phyloP scores from a whole-genome alignment of 495 filamentous ascomycete species.

The Penicillium steckii region DNA sequence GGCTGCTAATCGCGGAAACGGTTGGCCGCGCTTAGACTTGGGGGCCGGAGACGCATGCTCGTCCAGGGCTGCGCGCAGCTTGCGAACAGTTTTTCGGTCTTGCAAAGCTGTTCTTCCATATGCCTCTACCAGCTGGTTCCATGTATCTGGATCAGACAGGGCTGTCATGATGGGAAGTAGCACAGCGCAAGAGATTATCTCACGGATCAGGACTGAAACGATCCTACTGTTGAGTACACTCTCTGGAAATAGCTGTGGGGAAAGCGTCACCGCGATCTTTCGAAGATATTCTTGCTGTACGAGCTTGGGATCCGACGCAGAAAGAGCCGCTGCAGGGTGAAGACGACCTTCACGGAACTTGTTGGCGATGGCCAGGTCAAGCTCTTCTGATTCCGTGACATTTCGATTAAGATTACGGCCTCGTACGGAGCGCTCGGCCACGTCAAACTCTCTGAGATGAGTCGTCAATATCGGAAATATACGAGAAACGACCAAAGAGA shows the following conservation, averaged over 20 bases:
- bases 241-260: slow-evolving; percentile 75
- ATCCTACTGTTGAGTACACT: slow-evolving; percentile 73
- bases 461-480: slow-evolving; percentile 87
- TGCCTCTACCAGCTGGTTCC: slow-evolving; percentile 93
- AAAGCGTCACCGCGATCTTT: slow-evolving; percentile 60
- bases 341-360: slow-evolving; percentile 90
- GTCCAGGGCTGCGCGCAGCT: slow-evolving; percentile 89
- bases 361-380: slow-evolving; percentile 88
- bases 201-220: slow-evolving; percentile 75
- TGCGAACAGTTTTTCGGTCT: slow-evolving; percentile 92
- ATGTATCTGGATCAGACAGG: slow-evolving; percentile 83
- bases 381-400: slow-evolving; percentile 93
- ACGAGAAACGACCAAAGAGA: slow-evolving; percentile 74
- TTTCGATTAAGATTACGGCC: slow-evolving; percentile 83
- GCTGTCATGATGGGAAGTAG: slow-evolving; percentile 37
- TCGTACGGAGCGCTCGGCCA: slow-evolving; percentile 83
- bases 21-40: slow-evolving; percentile 57
- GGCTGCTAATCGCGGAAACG: slow-evolving; percentile 65
- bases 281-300: slow-evolving; percentile 87
- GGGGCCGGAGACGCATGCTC: slow-evolving; percentile 87
- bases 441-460: slow-evolving; percentile 86
- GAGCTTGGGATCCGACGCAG: slow-evolving; percentile 75
- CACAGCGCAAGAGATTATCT: slow-evolving; percentile 66
- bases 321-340: slow-evolving; percentile 82
- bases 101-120: slow-evolving; percentile 86